These are phyloP conservation scores for Kodamaea kaohsiungensis DNA, from an alignment of 805 yeast species.

Conservation along the genomic window DNA sequence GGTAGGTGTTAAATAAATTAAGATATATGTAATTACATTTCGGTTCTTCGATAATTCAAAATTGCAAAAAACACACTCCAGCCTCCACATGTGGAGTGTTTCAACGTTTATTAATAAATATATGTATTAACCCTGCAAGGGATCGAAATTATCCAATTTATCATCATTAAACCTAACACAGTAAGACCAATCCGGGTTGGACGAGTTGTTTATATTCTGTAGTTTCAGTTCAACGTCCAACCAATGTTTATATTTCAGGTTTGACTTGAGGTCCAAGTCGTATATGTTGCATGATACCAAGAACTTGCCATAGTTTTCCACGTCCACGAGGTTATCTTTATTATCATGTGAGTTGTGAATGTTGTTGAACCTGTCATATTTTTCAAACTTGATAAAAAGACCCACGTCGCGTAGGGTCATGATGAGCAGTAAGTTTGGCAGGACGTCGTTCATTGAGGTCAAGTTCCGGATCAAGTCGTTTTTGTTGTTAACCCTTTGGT, in stretches of 20 bases:
- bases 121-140: constrained; percentile 1
- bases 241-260: constrained; percentile 48
- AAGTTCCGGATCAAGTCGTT: constrained; percentile 33
- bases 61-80: not conserved
- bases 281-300: constrained; percentile 40
- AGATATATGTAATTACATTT: no score
- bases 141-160: constrained; percentile 6
- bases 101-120: not conserved
- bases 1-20: constrained; percentile 49
- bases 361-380: constrained; percentile 27
- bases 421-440: constrained; percentile 38
- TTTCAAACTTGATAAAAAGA: constrained; percentile 43
- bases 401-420: constrained; percentile 64
- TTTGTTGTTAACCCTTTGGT: constrained; percentile 34
- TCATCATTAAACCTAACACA: constrained; percentile 20
- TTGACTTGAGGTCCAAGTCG: constrained; percentile 52
- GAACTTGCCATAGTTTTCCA: constrained; percentile 26
- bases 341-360: constrained; percentile 32
- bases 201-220: constrained; percentile 32
- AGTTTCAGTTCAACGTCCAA: constrained; percentile 39
- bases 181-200: constrained; percentile 29
- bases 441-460: constrained; percentile 39
- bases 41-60: no score
- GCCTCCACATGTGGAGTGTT: not conserved
- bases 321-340: constrained; percentile 24